Percentiles rank a stretch among this genome's conserved stretches.
Evolutionary conservation across 31 red algal genomes (phyloP).

Genomic region (Porphyra umbilicalis): DNA sequence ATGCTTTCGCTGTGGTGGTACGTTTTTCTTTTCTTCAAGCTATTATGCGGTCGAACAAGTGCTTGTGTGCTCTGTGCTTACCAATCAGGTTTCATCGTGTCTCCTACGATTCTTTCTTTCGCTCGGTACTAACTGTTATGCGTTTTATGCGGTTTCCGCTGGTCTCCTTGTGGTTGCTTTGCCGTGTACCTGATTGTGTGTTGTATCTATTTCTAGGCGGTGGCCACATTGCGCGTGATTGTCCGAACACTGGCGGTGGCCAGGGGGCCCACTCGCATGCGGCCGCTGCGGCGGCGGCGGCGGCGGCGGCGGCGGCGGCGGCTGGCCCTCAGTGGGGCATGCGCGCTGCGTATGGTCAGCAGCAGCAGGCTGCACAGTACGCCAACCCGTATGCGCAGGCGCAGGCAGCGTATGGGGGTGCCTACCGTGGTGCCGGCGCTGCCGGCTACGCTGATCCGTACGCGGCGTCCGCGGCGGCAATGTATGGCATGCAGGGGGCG

Average conservation of each 20-base stretch:
- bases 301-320: neutral
- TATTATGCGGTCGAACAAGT: too few relatives aligned
- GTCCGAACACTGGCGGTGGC: neutral
- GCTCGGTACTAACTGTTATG: neutral
- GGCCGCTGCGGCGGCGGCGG: neutral
- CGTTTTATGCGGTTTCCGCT: too few relatives aligned
- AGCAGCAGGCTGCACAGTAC: neutral
- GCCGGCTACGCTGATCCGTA: neutral
- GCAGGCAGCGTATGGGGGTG: neutral
- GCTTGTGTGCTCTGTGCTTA: too few relatives aligned
- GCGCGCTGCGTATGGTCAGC: neutral
- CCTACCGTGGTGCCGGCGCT: neutral
- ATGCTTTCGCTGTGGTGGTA: conserved; percentile 5
- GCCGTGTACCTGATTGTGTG: too few relatives aligned
- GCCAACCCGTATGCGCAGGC: neutral
- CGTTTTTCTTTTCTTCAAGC: conserved; percentile 6
- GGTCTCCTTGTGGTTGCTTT: too few relatives aligned
- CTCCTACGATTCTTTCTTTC: too few relatives aligned
- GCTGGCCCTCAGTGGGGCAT: neutral
- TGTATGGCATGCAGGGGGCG: neutral
- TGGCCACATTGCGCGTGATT: neutral
- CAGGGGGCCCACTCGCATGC: neutral
- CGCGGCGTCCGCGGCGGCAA: neutral
- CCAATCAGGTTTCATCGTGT: too few relatives aligned
- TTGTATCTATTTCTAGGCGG: neutral